These are phyloP conservation scores for Ogataea sp. DNA, from an alignment of 805 yeast genomes.

Conservation along the genomic window DNA sequence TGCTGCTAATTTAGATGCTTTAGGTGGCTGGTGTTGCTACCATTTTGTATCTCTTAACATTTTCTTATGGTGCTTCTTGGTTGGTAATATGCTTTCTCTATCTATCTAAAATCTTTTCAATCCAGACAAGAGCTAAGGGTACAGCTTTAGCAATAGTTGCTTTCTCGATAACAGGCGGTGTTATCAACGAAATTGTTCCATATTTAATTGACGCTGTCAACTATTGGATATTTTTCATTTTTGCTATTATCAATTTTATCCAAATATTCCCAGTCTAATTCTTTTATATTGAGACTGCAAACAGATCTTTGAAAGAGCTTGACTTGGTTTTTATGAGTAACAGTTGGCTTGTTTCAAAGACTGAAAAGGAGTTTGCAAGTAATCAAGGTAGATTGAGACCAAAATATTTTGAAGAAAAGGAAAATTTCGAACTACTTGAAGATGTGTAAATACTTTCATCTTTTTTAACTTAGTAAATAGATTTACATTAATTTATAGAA, in stretches of 20 bases:
- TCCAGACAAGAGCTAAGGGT: slow-evolving; percentile 20
- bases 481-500: too few species aligned
- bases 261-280: slow-evolving; percentile 19
- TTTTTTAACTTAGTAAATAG: too few species aligned
- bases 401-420: slow-evolving; percentile 1
- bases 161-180: slow-evolving; percentile 25
- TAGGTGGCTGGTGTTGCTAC: slow-evolving; percentile 24
- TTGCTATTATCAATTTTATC: slow-evolving; percentile 22
- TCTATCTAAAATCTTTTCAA: slow-evolving; percentile 17
- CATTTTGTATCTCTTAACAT: slow-evolving; percentile 27
- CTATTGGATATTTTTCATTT: slow-evolving; percentile 23
- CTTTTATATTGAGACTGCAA: slow-evolving; percentile 54
- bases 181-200: slow-evolving; percentile 24
- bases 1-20: slow-evolving; percentile 15
- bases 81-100: slow-evolving; percentile 15
- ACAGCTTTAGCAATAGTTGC: slow-evolving; percentile 17
- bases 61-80: slow-evolving; percentile 22
- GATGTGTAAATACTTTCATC: not conserved
- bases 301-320: slow-evolving; percentile 52
- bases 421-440: not conserved
- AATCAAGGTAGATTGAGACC: not conserved
- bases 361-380: slow-evolving; percentile 21
- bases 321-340: slow-evolving; percentile 46
- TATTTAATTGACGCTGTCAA: slow-evolving; percentile 20
- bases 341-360: slow-evolving; percentile 50